Evolutionary conservation across 2,329 filamentous ascomycete genomes (phyloP), one percentile per base, ranked within the genome.

Genomic region (Exophiala sideris): DNA sequence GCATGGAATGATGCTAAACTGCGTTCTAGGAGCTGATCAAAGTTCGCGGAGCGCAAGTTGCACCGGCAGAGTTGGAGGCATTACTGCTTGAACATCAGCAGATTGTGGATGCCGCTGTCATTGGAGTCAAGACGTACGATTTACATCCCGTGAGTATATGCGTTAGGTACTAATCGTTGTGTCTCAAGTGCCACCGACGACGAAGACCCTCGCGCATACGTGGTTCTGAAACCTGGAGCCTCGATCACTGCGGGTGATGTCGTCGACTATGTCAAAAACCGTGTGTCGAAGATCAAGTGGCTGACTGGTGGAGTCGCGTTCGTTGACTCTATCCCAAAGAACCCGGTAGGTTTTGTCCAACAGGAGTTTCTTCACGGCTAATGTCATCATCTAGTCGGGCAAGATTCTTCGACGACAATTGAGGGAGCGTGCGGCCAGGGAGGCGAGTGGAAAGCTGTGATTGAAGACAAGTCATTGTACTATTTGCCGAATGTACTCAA

Each of bases 21-120:
- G 21, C 11, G 3, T 32, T 35, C 20, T 36, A 62, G 72, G 73
- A 68, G 46, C 63, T 70, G 38, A 72, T 71, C 65, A 79, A 85
- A 68, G 82, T 76, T 65, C 84, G 86, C 66, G 58, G 72, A 34
- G 76, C 72, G 68, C 74, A 76, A 65, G 74, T 77, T 1, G 68
- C 74, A 1, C 76, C 76, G 0, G 73, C 76, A 0, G 76, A 79
- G 57, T 62, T 79, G 11, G 76, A 79, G 59, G 68, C 66, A 0
- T 63, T 75, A 2, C 68, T 79, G 1, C 66, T 77, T 5, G 68
- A 70, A 41, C 74, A 78, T 57, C 70, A 72, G 1, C 66, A 63
- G 1, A 73, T 79, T 51, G 57, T 65, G 33, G 76, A 79, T 53
- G 75, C 70, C 2, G 76, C 74, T 1, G 75, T 79, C 2, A 75